Conservation (phyloP, 1,139 yeast genomes). For the Lodderomyces jiufengensis region DNA sequence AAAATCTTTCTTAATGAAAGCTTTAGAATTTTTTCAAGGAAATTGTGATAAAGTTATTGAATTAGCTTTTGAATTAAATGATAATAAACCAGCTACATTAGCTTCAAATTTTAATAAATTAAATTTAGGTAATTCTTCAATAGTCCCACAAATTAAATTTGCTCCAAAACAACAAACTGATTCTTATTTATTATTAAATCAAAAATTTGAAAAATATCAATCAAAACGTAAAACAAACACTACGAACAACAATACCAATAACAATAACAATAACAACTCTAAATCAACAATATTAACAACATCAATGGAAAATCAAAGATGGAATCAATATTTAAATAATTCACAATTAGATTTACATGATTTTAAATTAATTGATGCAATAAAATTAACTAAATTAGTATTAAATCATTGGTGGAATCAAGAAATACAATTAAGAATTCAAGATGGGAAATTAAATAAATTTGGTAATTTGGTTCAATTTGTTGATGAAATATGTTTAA, state of each 20-base stretch:
- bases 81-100: background rate
- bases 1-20: conserved; percentile 31
- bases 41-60: conserved; percentile 31
- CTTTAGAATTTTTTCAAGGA: conserved; percentile 39
- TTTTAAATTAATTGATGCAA: conserved; percentile 41
- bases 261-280: too few species aligned
- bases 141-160: too few species aligned
- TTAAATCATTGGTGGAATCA: conserved; percentile 53
- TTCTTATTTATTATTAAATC: background rate
- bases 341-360: conserved; percentile 52
- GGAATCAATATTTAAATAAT: conserved; percentile 9
- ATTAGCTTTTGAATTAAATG: conserved; percentile 14
- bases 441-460: conserved; percentile 32
- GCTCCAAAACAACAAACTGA: background rate
- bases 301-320: background rate
- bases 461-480: conserved; percentile 25
- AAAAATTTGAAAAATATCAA: conserved; percentile 2
- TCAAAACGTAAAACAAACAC: background rate
- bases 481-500: conserved; percentile 37
- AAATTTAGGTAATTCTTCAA: too few species aligned
- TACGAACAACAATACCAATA: too few species aligned
- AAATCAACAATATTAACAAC: background rate
- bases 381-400: conserved; percentile 27
- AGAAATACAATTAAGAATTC: conserved; percentile 40
- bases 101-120: background rate